phyloP scores from a whole-genome alignment of 148 eudicot species.

The Fallopia convolvulus region DNA sequence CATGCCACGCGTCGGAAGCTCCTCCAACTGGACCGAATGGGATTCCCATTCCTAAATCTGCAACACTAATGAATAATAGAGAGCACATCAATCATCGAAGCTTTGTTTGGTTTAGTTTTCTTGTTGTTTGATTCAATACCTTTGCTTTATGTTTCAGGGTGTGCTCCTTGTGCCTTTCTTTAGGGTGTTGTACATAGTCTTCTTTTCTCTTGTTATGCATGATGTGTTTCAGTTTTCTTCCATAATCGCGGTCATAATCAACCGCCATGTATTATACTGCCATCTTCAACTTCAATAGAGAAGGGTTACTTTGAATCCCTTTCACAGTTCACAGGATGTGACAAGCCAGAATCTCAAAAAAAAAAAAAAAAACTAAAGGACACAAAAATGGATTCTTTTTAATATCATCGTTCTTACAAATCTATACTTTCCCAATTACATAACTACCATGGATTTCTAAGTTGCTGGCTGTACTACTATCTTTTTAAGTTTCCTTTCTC shows the following conservation, averaged over 20 bases:
- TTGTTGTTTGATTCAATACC: not conserved
- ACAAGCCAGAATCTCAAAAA: too few relatives aligned
- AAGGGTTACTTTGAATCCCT: not conserved
- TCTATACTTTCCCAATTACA: conserved; percentile 15
- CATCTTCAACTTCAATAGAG: not conserved
- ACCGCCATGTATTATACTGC: not conserved
- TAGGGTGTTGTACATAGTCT: not conserved
- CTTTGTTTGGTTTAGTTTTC: not conserved
- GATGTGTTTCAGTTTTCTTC: not conserved
- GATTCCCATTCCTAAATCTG: not conserved
- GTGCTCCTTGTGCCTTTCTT: not conserved
- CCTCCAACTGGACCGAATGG: conserved; percentile 64
- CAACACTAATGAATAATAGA: not conserved
- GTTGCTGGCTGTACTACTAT: not conserved
- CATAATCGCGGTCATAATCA: not conserved
- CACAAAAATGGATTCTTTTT: conserved; percentile 2
- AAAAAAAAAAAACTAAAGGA: too few relatives aligned
- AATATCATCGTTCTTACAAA: conserved; percentile 11
- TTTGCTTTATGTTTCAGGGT: not conserved
- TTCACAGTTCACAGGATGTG: too few relatives aligned
- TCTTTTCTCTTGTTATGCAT: not conserved
- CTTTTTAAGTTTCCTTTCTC: not conserved
- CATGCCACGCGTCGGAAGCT: conserved; percentile 82
- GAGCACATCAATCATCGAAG: not conserved
- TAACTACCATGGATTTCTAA: not conserved